phyloP scores from a whole-genome alignment of 345 rosid species.

The Cardamine resedifolia region DNA sequence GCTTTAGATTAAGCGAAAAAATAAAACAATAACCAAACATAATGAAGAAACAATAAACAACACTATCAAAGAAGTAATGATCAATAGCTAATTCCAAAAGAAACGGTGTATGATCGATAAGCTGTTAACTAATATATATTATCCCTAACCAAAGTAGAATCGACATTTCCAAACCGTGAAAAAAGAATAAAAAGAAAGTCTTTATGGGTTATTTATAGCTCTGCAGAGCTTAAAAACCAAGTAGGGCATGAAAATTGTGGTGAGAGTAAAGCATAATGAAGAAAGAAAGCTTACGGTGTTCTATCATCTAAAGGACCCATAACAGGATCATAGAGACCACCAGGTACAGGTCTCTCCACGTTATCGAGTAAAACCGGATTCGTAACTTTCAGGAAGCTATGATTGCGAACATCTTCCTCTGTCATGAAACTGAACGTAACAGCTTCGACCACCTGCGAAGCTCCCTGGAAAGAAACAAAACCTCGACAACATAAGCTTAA shows the following conservation, averaged over 20 bases:
- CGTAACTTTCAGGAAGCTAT: conserved; percentile 50
- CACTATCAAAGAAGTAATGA: no score
- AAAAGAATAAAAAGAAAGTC: background rate
- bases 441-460: conserved; percentile 47
- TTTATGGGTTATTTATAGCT: background rate
- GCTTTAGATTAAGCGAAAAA: conserved; percentile 9
- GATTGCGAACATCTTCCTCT: conserved; percentile 52
- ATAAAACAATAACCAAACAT: background rate
- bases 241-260: background rate
- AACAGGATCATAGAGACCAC: conserved; percentile 60
- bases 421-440: conserved; percentile 55
- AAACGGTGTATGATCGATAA: background rate
- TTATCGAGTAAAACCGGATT: conserved; percentile 44
- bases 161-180: background rate
- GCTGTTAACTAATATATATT: background rate
- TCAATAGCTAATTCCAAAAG: no score
- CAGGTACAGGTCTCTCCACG: conserved; percentile 46
- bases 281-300: conserved; percentile 41
- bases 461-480: conserved; percentile 41
- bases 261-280: background rate
- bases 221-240: background rate
- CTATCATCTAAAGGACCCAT: conserved; percentile 51
- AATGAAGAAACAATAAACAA: no score
- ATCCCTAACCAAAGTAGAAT: background rate
- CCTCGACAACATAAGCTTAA: background rate